Percentiles rank a stretch among this genome's conserved stretches.
Conservation (phyloP, 345 rosid genomes). For the Eutrema heterophyllum region DNA sequence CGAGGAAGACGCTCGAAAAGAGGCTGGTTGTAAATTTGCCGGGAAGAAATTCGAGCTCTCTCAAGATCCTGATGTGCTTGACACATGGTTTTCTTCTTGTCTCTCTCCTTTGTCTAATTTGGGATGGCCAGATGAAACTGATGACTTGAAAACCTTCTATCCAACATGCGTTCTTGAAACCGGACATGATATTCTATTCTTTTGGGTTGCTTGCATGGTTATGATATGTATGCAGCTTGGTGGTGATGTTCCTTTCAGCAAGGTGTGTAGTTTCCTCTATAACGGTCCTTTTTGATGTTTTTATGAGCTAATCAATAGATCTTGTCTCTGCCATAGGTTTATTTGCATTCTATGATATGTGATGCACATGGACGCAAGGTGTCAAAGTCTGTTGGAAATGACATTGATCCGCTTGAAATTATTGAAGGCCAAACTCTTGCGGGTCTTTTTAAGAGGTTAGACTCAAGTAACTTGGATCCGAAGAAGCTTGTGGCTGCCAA, state of each 20-base stretch:
- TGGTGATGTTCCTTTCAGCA: conserved; percentile 81
- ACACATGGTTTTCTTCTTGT: conserved; percentile 50
- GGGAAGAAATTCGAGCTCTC: conserved; percentile 65
- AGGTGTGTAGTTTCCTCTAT: conserved; percentile 37
- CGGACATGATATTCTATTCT: conserved; percentile 92
- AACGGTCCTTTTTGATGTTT: not conserved
- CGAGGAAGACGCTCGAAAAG: conserved; percentile 56
- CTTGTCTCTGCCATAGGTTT: conserved; percentile 47
- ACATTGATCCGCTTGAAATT: conserved; percentile 89
- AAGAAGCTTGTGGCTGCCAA: conserved; percentile 64
- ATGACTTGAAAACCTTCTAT: conserved; percentile 75
- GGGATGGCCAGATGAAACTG: conserved; percentile 96
- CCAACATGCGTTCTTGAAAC: conserved; percentile 95
- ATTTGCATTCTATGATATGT: conserved; percentile 93
- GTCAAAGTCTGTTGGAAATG: conserved; percentile 95
- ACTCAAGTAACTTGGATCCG: conserved; percentile 76
- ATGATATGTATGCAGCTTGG: conserved; percentile 79
- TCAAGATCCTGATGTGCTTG: conserved; percentile 82
- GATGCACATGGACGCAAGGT: conserved; percentile 98
- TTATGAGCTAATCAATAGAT: no score
- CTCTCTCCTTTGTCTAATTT: conserved; percentile 72
- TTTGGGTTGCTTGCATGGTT: conserved; percentile 99
- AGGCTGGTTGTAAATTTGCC: conserved; percentile 48
- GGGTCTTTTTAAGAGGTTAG: conserved; percentile 77
- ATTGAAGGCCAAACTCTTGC: conserved; percentile 74